Conservation (phyloP, 2,329 filamentous ascomycete genomes). For the Cladosporium halotolerans region DNA sequence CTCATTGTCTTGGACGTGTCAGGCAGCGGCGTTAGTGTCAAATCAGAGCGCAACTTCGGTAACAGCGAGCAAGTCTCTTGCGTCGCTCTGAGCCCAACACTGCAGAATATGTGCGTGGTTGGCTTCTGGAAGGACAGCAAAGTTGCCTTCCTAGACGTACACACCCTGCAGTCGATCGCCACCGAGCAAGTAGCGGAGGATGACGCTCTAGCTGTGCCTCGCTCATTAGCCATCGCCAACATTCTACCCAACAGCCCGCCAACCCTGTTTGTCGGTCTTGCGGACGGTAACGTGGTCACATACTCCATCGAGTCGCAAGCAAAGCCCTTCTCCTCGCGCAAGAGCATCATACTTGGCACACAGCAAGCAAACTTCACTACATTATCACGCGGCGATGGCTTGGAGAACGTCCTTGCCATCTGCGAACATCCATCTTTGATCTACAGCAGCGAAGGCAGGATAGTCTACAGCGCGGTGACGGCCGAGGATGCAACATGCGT, state of each 20-base stretch:
- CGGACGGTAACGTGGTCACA: slow-evolving; percentile 83
- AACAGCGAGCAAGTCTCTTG: slow-evolving; percentile 76
- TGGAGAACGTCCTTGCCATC: slow-evolving; percentile 82
- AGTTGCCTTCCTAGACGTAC: slow-evolving; percentile 66
- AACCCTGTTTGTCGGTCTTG: slow-evolving; percentile 82
- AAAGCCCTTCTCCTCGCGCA: slow-evolving; percentile 63
- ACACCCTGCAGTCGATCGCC: slow-evolving; percentile 59
- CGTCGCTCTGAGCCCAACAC: slow-evolving; percentile 63
- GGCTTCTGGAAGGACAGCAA: slow-evolving; percentile 84
- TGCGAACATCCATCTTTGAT: slow-evolving; percentile 93
- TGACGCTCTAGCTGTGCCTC: slow-evolving; percentile 71
- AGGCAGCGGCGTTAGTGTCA: slow-evolving; percentile 49
- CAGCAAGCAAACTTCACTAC: slow-evolving; percentile 76
- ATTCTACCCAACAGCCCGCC: slow-evolving; percentile 62
- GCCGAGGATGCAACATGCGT: slow-evolving; percentile 78
- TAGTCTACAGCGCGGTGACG: slow-evolving; percentile 90
- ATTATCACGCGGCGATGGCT: slow-evolving; percentile 58
- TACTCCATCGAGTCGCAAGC: slow-evolving; percentile 62
- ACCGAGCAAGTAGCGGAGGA: slow-evolving; percentile 50
- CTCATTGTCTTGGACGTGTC: slow-evolving; percentile 63
- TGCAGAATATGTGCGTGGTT: slow-evolving; percentile 64
- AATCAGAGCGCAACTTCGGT: slow-evolving; percentile 55
- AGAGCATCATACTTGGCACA: slow-evolving; percentile 77
- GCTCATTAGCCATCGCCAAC: slow-evolving; percentile 73
- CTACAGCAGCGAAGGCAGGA: slow-evolving; percentile 78